Base-by-base conservation (phyloP, 2,329 filamentous ascomycete species). In the Monosporascus sp. region DNA sequence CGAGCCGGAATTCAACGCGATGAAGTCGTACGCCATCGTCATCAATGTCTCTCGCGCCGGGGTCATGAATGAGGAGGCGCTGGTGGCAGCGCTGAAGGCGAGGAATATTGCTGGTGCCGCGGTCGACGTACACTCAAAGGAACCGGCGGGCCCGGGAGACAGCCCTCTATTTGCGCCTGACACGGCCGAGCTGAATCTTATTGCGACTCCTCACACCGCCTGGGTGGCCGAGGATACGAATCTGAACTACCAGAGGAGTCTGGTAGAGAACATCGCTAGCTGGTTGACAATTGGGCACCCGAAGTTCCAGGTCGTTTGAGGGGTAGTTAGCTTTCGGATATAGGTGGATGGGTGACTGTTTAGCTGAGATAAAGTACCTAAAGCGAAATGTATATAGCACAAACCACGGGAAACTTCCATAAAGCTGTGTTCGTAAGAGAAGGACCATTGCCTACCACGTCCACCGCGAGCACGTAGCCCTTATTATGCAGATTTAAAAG, bases 11-110 rank as follows among this genome's bases (percentile, higher is more conserved):
- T 52, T 68, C 1, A 44, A 48, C 7, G 48, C 53, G 8, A 67
- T 67, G 65, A 58, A 52, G 45, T 47, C 53, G 2, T 56, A 61
- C 45, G 55, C 58, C 1, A 52, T 68, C 18, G 50, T 68, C 17
- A 56, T 68, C 50, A 69, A 69, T 45, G 64, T 68, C 15, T 66
- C 66, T 24, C 63, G 66, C 4, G 66, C 65, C 8, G 65, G 65
- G 0, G 64, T 69, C 44, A 63, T 68, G 18, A 61, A 68, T 46
- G 65, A 69, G 57, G 49, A 35, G 8, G 65, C 65, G 0, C 57
- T 68, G 1, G 53, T 67, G 15, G 54, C 54, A 3, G 65, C 64
- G 8, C 55, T 68, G 22, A 56, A 39, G 68, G 54, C 55, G 14
- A 48, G 54, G 11, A 59, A 49, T 39, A 67, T 69, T 22, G 65